These are phyloP conservation scores for Psilocybe azurescens DNA, from an alignment of 768 basidiomycete species.

Conservation along the genomic window DNA sequence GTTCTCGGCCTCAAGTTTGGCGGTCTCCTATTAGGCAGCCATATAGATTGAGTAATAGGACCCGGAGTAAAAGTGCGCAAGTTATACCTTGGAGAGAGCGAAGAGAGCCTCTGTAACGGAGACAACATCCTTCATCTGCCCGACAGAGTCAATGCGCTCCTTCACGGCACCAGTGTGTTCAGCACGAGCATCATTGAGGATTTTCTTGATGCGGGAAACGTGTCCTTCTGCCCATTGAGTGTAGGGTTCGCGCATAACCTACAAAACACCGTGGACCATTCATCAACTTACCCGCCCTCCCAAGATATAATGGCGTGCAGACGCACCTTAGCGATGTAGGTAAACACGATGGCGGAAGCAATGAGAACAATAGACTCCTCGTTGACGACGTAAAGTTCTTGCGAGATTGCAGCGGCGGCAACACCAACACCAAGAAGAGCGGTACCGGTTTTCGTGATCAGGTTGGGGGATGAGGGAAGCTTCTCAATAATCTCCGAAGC, in stretches of 20 bases:
- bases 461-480: conserved; percentile 80
- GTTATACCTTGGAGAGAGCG: conserved; percentile 81
- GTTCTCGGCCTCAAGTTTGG: conserved; percentile 84
- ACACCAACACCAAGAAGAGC: conserved; percentile 91
- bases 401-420: conserved; percentile 91
- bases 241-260: conserved; percentile 88
- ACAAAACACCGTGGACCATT: conserved; percentile 3
- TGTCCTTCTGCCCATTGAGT: conserved; percentile 90
- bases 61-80: conserved; percentile 17
- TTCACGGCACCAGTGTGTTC: conserved; percentile 95
- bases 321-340: conserved; percentile 80
- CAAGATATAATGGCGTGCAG: neutral
- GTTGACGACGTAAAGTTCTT: conserved; percentile 97
- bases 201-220: conserved; percentile 80
- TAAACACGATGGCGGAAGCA: conserved; percentile 83
- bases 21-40: conserved; percentile 77
- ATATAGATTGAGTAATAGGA: neutral
- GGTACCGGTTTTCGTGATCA: conserved; percentile 95
- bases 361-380: conserved; percentile 92
- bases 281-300: conserved; percentile 15
- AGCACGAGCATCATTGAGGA: conserved; percentile 81
- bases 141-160: conserved; percentile 90
- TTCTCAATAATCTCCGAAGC: conserved; percentile 91
- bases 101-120: conserved; percentile 91
- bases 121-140: conserved; percentile 95